Percentiles rank a stretch among this genome's conserved stretches.
Conservation (phyloP, 768 basidiomycete genomes). For the Neoboletus magnificus region DNA sequence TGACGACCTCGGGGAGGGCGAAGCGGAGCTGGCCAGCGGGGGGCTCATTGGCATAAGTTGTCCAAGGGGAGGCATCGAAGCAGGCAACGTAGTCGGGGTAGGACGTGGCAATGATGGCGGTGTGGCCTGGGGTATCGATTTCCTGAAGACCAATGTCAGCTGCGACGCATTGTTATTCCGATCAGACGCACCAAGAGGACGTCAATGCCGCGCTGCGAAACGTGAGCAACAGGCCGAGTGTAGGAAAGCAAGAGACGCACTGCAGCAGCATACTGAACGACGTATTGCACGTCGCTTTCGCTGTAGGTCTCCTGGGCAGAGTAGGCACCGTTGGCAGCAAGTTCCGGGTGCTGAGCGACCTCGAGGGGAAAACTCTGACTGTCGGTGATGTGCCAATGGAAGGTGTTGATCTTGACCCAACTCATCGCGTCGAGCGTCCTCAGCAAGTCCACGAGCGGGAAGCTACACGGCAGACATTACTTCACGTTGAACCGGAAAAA, state of each 20-base stretch:
- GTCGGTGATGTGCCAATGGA: constrained; percentile 87
- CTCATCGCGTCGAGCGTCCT: constrained; percentile 53
- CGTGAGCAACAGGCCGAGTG: background rate
- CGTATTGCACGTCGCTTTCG: constrained; percentile 49
- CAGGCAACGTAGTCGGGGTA: constrained; percentile 80
- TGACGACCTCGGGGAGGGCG: constrained; percentile 53
- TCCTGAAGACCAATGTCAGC: constrained; percentile 42
- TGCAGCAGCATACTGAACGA: constrained; percentile 66
- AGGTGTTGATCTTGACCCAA: constrained; percentile 58
- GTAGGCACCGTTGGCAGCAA: constrained; percentile 69
- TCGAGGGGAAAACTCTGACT: constrained; percentile 77
- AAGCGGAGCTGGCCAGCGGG: constrained; percentile 83
- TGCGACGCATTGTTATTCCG: background rate
- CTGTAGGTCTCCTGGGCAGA: constrained; percentile 52
- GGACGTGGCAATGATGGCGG: constrained; percentile 55
- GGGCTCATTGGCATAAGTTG: constrained; percentile 64
- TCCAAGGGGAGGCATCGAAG: constrained; percentile 52
- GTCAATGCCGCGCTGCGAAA: constrained; percentile 64
- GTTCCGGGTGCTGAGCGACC: constrained; percentile 55
- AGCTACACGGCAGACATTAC: constrained; percentile 21
- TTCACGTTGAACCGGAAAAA: background rate
- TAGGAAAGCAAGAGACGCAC: constrained; percentile 40
- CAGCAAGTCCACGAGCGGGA: constrained; percentile 36
- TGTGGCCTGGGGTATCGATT: constrained; percentile 85
- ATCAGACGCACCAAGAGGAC: constrained; percentile 46